Evolutionary conservation across 176 grass and related monocot species (phyloP), one percentile per base, ranked within the genome.

Genomic region (Juncus effusus): DNA sequence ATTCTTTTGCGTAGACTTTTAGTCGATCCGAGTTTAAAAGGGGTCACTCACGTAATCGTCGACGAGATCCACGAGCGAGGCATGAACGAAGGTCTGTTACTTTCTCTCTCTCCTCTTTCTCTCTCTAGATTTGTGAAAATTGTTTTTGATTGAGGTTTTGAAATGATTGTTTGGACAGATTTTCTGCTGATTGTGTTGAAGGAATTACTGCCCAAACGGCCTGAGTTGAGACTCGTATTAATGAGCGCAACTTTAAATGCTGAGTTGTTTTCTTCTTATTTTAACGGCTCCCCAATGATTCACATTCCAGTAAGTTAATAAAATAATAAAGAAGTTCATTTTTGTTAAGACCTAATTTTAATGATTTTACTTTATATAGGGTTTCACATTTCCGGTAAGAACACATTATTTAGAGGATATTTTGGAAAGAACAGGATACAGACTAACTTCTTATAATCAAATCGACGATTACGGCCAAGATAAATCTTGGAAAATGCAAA

Each of bases 41-140:
- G 94, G 74, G 85, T 93, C 74, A 99, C 80, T 38, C 88, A 99
- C 82, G 94, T 99, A 82, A 73, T 99, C 68, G 94, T 93, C 35
- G 94, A 99, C 86, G 94, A 99, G 79, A 99, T 99, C 67, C 94
- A 99, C 86, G 94, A 99, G 75, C 89, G 88, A 47, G 94, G 94
- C 75, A 99, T 99, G 88, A 99, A 99, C 73, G 94, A 99, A 89
- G 94, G 94, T 99, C n/a, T 68, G 54, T 69, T 55, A 72, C 72
- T 70, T 10, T 51, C 61, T 64, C 38, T 62, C 59, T 62, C 16
- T 61, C 19, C 1, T 28, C 58, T 61, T 10, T 61, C 58, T 61
- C 6, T 38, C 2, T 63, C 2, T 28, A 28, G 1, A 28, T 28
- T 28, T 28, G 19, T 1, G 19, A 28, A 28, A 28, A 28, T 28